phyloP scores from a whole-genome alignment of 2,329 filamentous ascomycete species.

The Paramyrothecium roridum region DNA sequence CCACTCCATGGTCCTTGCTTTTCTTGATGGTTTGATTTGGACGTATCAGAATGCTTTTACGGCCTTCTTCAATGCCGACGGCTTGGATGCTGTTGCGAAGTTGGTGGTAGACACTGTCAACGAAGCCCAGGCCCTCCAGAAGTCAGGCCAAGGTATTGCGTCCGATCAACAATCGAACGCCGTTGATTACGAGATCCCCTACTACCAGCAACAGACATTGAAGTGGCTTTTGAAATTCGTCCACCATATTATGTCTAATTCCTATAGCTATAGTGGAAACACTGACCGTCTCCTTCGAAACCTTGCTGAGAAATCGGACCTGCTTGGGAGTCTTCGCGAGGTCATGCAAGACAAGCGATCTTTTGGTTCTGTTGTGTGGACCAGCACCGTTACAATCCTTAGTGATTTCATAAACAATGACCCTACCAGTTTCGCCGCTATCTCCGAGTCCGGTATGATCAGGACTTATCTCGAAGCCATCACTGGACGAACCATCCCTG shows the following conservation, averaged over 20 bases:
- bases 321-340: conserved; percentile 73
- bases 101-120: conserved; percentile 77
- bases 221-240: conserved; percentile 95
- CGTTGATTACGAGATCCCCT: conserved; percentile 91
- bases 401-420: conserved; percentile 99
- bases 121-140: conserved; percentile 63
- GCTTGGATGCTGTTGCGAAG: conserved; percentile 86
- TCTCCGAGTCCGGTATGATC: conserved; percentile 89
- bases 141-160: conserved; percentile 68
- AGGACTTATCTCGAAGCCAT: conserved; percentile 82
- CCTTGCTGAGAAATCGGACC: conserved; percentile 85
- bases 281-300: conserved; percentile 90
- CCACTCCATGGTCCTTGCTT: conserved; percentile 79
- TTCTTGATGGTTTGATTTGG: conserved; percentile 86
- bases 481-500: conserved; percentile 50
- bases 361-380: conserved; percentile 95
- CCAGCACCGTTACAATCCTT: conserved; percentile 84
- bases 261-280: conserved; percentile 66
- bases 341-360: conserved; percentile 76
- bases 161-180: conserved; percentile 68
- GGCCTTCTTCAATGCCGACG: conserved; percentile 75
- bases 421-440: conserved; percentile 93
- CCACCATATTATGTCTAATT: conserved; percentile 89
- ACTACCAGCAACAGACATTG: conserved; percentile 87
- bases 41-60: conserved; percentile 81